Percentiles rank a stretch among this genome's conserved stretches.
These are phyloP conservation scores for Globisporangium rhizosaccharum DNA, from an alignment of 352 stramenopile genomes.

Conservation along the genomic window DNA sequence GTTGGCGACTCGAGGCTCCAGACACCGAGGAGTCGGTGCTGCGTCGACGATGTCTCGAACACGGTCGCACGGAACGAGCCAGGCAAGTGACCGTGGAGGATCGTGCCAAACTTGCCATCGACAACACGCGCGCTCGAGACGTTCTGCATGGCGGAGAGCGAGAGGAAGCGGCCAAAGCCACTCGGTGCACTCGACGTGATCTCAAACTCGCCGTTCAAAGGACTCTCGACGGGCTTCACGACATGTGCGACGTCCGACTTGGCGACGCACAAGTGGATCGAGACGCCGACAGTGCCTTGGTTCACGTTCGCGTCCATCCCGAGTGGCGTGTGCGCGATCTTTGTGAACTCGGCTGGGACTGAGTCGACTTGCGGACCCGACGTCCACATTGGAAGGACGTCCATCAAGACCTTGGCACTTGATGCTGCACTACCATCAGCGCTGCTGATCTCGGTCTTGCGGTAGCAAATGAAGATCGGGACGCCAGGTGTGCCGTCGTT, in stretches of 20 bases:
- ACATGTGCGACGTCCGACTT: conserved; percentile 52
- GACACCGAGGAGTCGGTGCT: conserved; percentile 43
- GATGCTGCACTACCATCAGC: conserved; percentile 1
- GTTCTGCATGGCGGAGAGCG: conserved; percentile 51
- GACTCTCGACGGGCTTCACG: conserved; percentile 51
- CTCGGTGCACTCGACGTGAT: conserved; percentile 26
- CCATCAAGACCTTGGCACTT: conserved; percentile 54
- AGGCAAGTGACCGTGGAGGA: conserved; percentile 52
- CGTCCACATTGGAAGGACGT: conserved; percentile 74
- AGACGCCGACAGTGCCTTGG: conserved; percentile 62
- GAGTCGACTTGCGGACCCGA: conserved; percentile 54
- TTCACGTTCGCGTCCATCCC: conserved; percentile 87
- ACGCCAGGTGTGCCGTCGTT: conserved; percentile 75
- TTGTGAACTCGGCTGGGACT: conserved; percentile 66
- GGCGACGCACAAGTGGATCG: conserved; percentile 71
- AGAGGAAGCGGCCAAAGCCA: conserved; percentile 34
- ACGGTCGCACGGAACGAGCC: conserved; percentile 56
- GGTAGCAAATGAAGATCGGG: conserved; percentile 84
- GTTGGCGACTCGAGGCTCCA: conserved; percentile 54
- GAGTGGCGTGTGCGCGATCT: conserved; percentile 81
- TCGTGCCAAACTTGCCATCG: conserved; percentile 71
- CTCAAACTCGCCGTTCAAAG: conserved; percentile 79
- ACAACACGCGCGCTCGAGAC: conserved; percentile 39
- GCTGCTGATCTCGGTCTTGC: conserved; percentile 14
- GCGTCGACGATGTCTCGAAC: conserved; percentile 32